Evolutionary conservation across 257 asterid genomes (phyloP).

Genomic region (Rhazya stricta): DNA sequence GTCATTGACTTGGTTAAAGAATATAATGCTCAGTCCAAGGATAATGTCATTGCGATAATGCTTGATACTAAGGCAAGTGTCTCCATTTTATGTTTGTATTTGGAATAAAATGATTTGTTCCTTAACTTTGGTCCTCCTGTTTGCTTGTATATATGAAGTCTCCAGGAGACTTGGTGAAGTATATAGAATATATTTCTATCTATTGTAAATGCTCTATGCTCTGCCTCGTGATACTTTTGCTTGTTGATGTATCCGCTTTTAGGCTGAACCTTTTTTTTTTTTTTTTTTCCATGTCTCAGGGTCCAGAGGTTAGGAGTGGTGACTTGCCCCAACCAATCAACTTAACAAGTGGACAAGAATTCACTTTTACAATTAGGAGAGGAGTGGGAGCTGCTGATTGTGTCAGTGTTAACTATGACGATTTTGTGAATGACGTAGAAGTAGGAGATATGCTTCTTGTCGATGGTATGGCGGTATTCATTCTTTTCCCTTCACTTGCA

Average conservation of each 20-base stretch:
- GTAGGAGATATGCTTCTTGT: slow-evolving; percentile 95
- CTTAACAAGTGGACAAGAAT: slow-evolving; percentile 76
- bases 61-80: slow-evolving; percentile 90
- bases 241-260: slow-evolving; percentile 2
- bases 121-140: background rate
- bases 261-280: too few species aligned
- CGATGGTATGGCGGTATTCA: slow-evolving; percentile 60
- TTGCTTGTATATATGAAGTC: background rate
- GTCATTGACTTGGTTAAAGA: slow-evolving; percentile 97
- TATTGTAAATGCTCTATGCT: background rate
- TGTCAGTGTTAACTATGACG: slow-evolving; percentile 98
- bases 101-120: background rate
- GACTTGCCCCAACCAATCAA: slow-evolving; percentile 94
- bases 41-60: slow-evolving; percentile 96
- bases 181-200: background rate
- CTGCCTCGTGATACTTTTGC: background rate
- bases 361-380: slow-evolving; percentile 89
- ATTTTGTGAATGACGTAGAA: slow-evolving; percentile 94
- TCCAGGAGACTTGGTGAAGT: background rate
- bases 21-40: slow-evolving; percentile 80
- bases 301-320: slow-evolving; percentile 99
- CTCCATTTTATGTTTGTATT: background rate
- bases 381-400: slow-evolving; percentile 89
- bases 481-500: slow-evolving; percentile 3
- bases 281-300: slow-evolving; percentile 52